A percentile compares a stretch with the other conserved stretches of the same genome.
These are phyloP conservation scores for Hylodesmum podocarpum DNA, from an alignment of 306 rosid genomes.

Conservation along the genomic window DNA sequence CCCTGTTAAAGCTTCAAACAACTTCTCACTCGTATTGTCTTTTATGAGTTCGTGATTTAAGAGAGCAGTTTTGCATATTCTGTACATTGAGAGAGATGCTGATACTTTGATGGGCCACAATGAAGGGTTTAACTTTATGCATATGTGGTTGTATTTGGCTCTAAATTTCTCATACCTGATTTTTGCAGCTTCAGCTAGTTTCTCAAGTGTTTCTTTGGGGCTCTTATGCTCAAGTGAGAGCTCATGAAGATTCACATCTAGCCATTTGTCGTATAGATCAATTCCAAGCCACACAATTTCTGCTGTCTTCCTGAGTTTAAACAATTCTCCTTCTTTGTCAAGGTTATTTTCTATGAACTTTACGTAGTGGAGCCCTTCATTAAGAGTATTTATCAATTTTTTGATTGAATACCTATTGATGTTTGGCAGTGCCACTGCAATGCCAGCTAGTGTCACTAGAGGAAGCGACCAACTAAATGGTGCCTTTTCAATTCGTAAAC, in stretches of 20 bases:
- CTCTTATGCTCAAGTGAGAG: slow-evolving; percentile 43
- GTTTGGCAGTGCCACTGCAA: slow-evolving; percentile 67
- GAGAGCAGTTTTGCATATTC: slow-evolving; percentile 56
- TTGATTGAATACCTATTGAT: slow-evolving; percentile 23
- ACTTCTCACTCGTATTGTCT: slow-evolving; percentile 26
- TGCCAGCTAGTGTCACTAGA: slow-evolving; percentile 69
- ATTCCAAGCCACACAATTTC: slow-evolving; percentile 61
- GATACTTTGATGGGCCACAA: slow-evolving; percentile 59
- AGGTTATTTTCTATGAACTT: slow-evolving; percentile 51
- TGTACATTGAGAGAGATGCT: slow-evolving; percentile 76
- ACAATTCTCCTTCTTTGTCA: slow-evolving; percentile 47
- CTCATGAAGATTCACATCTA: slow-evolving; percentile 56
- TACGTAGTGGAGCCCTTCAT: slow-evolving; percentile 58
- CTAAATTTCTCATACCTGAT: slow-evolving; percentile 36
- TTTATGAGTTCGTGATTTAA: slow-evolving; percentile 33
- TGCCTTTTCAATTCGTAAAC: slow-evolving; percentile 51
- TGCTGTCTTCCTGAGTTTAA: slow-evolving; percentile 55
- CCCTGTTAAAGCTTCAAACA: slow-evolving; percentile 41
- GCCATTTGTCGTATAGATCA: slow-evolving; percentile 69
- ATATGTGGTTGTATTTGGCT: slow-evolving; percentile 17
- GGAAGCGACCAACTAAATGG: slow-evolving; percentile 82
- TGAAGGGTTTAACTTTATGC: slow-evolving; percentile 47
- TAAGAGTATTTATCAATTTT: slow-evolving; percentile 44
- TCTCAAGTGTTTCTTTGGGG: slow-evolving; percentile 50
- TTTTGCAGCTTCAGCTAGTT: slow-evolving; percentile 54